Conservation (phyloP, 208 protist species). For the Spongospora subterranea region DNA sequence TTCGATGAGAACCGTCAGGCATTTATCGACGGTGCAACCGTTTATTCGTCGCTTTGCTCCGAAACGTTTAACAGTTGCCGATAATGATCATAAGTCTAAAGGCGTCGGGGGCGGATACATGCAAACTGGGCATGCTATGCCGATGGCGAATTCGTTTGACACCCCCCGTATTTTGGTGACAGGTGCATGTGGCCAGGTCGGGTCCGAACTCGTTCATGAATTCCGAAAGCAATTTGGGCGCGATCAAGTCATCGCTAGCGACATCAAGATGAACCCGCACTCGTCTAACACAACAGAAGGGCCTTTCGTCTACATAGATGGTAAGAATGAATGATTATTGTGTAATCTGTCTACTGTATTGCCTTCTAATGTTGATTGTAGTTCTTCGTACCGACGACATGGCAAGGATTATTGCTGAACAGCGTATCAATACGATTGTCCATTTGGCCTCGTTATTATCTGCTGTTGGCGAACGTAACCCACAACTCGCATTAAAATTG, state of each 20-base stretch:
- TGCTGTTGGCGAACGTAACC: conserved; percentile 81
- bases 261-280: conserved; percentile 69
- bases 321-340: conserved; percentile 13
- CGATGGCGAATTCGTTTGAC: not conserved
- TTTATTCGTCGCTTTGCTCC: not conserved
- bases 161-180: conserved; percentile 76
- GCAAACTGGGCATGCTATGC: not conserved
- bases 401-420: conserved; percentile 73
- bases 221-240: conserved; percentile 75
- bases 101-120: not conserved
- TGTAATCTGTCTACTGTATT: not conserved
- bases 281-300: conserved; percentile 52
- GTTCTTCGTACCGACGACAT: conserved; percentile 58
- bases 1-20: not conserved
- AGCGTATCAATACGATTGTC: conserved; percentile 77
- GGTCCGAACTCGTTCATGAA: conserved; percentile 74
- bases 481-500: conserved; percentile 76
- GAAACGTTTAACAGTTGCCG: not conserved
- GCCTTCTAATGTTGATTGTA: not conserved
- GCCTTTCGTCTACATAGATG: conserved; percentile 67
- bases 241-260: conserved; percentile 80
- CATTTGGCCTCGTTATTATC: conserved; percentile 82
- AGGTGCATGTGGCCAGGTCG: conserved; percentile 83
- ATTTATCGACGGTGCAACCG: not conserved
- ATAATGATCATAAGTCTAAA: not conserved